These are phyloP conservation scores for Clitopilus passeckerianus DNA, from an alignment of 768 basidiomycete species.

Conservation along the genomic window DNA sequence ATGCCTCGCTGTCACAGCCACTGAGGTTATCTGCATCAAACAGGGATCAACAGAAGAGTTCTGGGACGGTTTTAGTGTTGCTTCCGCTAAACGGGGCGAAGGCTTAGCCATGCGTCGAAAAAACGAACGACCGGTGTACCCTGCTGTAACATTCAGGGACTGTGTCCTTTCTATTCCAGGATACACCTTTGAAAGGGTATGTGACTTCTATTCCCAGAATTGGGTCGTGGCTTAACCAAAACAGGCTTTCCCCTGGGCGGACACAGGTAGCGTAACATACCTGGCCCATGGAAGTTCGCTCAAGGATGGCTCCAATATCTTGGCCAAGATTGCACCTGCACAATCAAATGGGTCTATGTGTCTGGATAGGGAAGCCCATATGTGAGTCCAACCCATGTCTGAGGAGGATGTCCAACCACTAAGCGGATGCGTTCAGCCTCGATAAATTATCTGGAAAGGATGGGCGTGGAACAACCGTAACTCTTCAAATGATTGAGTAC, in stretches of 20 bases:
- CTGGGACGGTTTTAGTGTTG: not conserved
- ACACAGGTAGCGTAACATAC: slow-evolving; percentile 68
- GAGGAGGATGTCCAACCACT: not conserved
- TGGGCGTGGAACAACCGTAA: slow-evolving; percentile 31
- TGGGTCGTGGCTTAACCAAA: slow-evolving; percentile 3
- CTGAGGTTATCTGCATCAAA: not conserved
- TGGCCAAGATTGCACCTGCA: slow-evolving; percentile 71
- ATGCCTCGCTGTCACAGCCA: no score
- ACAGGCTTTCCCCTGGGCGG: slow-evolving; percentile 63
- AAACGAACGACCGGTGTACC: slow-evolving; percentile 51
- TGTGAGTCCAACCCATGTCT: slow-evolving; percentile 35
- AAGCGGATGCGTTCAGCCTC: not conserved
- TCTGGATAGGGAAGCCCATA: slow-evolving; percentile 68
- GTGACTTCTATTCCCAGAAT: slow-evolving; percentile 7
- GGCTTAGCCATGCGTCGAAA: slow-evolving; percentile 40
- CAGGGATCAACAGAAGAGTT: not conserved
- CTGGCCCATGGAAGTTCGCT: slow-evolving; percentile 65
- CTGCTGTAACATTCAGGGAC: slow-evolving; percentile 56
- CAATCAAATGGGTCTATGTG: slow-evolving; percentile 71
- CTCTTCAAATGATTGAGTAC: slow-evolving; percentile 58
- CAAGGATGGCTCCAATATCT: slow-evolving; percentile 62
- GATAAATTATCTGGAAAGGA: not conserved
- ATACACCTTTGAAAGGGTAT: slow-evolving; percentile 66
- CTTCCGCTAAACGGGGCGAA: not conserved
- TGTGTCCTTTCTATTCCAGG: slow-evolving; percentile 62